These are phyloP conservation scores for Acanthamoeba healyi DNA, from an alignment of 208 protist genomes.

Conservation along the genomic window DNA sequence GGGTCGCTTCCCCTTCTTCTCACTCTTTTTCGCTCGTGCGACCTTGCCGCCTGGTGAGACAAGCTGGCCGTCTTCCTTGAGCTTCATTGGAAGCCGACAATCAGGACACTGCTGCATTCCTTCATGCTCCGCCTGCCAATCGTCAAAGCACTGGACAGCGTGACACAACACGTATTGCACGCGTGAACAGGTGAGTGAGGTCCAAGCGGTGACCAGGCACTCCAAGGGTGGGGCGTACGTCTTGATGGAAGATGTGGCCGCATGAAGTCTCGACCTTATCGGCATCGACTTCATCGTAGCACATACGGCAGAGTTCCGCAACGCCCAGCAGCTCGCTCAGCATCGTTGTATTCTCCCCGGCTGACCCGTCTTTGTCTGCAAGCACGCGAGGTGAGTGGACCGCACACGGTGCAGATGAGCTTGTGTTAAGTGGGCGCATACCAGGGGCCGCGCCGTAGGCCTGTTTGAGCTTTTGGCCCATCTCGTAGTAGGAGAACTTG, in stretches of 20 bases:
- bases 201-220: too few species aligned
- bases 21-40: too few species aligned
- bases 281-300: background rate
- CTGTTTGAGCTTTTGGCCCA: too few species aligned
- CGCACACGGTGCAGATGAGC: too few species aligned
- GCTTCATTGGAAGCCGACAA: background rate
- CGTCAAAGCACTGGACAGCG: background rate
- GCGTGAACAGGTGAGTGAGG: too few species aligned
- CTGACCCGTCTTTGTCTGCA: background rate
- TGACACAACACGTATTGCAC: background rate
- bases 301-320: background rate
- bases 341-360: background rate
- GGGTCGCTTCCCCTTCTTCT: too few species aligned
- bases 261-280: background rate
- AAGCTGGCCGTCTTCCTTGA: too few species aligned
- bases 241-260: background rate
- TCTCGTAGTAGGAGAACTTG: slow-evolving; percentile 19
- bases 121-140: background rate
- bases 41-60: too few species aligned
- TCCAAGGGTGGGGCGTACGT: too few species aligned
- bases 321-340: background rate
- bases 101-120: background rate
- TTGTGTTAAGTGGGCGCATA: background rate
- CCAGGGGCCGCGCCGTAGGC: too few species aligned
- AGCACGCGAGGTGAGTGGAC: background rate